Conservation (phyloP, 208 protist species). For the Acanthamoeba lenticulata region DNA sequence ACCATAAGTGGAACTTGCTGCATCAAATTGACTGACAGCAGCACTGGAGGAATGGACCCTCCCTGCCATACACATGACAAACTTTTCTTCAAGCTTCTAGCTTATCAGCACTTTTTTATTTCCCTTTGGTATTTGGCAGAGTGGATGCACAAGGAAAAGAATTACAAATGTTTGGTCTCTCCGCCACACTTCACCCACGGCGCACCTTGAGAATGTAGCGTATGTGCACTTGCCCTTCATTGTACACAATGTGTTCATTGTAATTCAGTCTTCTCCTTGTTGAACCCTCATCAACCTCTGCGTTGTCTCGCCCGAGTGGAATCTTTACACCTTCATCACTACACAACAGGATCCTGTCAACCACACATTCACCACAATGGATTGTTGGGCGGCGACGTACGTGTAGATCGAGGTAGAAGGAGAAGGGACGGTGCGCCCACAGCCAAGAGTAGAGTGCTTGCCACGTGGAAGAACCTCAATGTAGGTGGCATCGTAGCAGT, state of each 20-base stretch:
- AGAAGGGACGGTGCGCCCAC: not conserved
- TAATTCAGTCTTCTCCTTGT: not conserved
- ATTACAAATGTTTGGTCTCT: no score
- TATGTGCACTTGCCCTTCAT: not conserved
- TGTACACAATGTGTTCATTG: conserved; percentile 30
- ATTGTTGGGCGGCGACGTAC: not conserved
- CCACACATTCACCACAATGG: no score
- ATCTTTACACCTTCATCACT: not conserved
- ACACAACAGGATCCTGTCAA: not conserved
- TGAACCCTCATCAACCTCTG: not conserved
- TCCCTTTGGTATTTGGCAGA: no score
- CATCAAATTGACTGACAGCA: no score
- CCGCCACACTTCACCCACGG: not conserved
- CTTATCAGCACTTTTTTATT: no score
- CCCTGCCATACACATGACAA: no score
- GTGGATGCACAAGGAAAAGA: no score
- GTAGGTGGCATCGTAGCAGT: not conserved
- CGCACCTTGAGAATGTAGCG: not conserved
- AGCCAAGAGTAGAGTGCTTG: not conserved
- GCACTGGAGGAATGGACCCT: no score
- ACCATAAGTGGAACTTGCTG: no score
- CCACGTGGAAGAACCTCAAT: not conserved
- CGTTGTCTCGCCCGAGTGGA: not conserved
- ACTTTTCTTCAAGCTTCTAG: no score
- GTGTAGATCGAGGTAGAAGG: not conserved